Base-by-base conservation (phyloP, 75 land plant genomes). In the Pinus albicaulis region DNA sequence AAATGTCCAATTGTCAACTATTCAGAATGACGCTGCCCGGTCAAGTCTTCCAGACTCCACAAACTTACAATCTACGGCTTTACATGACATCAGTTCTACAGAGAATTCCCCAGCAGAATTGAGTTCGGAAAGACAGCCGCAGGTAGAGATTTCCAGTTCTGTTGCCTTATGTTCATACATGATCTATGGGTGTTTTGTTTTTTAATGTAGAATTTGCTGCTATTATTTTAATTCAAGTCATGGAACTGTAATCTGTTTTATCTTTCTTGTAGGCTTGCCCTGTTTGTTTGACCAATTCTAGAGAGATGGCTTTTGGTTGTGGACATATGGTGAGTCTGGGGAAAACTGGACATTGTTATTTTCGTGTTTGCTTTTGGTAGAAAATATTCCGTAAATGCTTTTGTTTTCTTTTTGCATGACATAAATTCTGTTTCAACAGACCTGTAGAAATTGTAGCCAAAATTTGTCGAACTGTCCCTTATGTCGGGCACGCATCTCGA, bases 281-380 rank as follows among this genome's bases (percentile, higher is more conserved):
- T 11, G 82, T 96, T 36, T 96, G 99, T 77, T 74, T 94, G 71
- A 77, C 82, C 34, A 84, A 88, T 58, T 79, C 86, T n/a, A 94
- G 80, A 82, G 78, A 96, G 68, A 80, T 94, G 93, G 99, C 99
- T 69, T 96, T 96, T 77, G 90, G 85, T 41, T 96, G 99, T 57
- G 99, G 99, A 69, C 99, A 96, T 79, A 74, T 77, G 91, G 97
- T 94, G 75, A 81, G 87, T 53, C 24, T 76, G 68, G 55, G 19
- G 13, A n/a, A 10, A 16, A 24, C n/a, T 57, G 3, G 22, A 55
- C 26, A 15, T 55, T 26, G 7, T 31, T 55, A 20, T 36, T 59
- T 55, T 55, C 12, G 56, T 11, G 19, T 55, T 72, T 24, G 7
- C 6, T 24, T 52, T 72, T 72, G 31, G 0, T 23, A 24, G 28